These are phyloP conservation scores for Debaryomyces hansenii DNA, from an alignment of 805 yeast genomes.

Conservation along the genomic window DNA sequence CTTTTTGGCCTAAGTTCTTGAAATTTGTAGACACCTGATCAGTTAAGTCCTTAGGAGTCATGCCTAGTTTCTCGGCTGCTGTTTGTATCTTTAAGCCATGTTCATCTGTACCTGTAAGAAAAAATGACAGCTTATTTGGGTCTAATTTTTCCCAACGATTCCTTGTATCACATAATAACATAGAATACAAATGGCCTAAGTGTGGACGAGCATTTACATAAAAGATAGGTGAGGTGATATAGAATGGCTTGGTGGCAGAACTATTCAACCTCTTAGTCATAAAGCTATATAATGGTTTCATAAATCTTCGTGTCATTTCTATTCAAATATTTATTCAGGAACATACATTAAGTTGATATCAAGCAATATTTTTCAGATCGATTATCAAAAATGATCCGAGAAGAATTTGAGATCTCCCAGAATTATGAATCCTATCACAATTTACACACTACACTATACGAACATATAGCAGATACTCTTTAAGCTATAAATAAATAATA, in stretches of 20 bases:
- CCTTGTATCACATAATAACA: constrained; percentile 78
- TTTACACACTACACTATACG: background rate
- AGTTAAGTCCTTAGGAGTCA: constrained; percentile 64
- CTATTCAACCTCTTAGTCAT: background rate
- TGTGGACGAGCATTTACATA: constrained; percentile 96
- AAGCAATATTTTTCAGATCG: no score
- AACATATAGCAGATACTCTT: background rate
- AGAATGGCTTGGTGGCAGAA: constrained; percentile 29
- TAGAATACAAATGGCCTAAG: constrained; percentile 87
- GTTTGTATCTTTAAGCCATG: constrained; percentile 91
- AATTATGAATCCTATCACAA: no score
- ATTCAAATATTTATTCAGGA: no score
- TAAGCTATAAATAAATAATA: background rate
- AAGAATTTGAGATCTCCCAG: no score
- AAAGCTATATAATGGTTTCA: background rate
- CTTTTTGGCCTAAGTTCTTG: constrained; percentile 55
- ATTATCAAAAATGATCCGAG: no score
- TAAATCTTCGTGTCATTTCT: no score
- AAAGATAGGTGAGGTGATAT: constrained; percentile 88
- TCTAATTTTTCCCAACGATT: constrained; percentile 65
- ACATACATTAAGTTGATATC: no score
- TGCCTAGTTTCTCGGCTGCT: constrained; percentile 62
- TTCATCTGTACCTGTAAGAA: constrained; percentile 95
- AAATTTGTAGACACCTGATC: constrained; percentile 69
- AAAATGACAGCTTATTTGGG: constrained; percentile 36